Percentiles rank a stretch among this genome's conserved stretches.
Evolutionary conservation across 768 basidiomycete genomes (phyloP).

Genomic region (Hortiboletus campestris): DNA sequence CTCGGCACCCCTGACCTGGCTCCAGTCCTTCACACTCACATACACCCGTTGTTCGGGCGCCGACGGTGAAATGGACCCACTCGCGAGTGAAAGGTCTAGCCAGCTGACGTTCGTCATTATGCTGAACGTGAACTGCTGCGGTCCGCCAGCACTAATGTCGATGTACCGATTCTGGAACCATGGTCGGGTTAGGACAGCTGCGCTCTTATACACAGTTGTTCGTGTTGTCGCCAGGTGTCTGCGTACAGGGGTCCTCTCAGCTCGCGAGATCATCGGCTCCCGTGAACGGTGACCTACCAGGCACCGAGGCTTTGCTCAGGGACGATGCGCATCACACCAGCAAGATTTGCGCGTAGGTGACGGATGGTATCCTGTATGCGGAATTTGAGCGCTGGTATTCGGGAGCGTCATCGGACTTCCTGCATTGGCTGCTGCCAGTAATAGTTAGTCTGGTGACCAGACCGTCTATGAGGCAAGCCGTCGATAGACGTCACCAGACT

Average conservation of each 20-base stretch:
- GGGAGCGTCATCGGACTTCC: conserved; percentile 27
- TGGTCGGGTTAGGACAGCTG: background rate
- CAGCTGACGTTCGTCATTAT: background rate
- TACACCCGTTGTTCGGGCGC: background rate
- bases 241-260: background rate
- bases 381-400: background rate
- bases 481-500: no score
- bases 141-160: background rate
- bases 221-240: conserved; percentile 69
- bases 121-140: background rate
- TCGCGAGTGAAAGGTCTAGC: background rate
- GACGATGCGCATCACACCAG: conserved; percentile 53
- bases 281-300: conserved; percentile 39
- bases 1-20: background rate
- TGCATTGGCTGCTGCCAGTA: conserved; percentile 75
- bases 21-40: background rate
- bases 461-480: no score
- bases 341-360: background rate
- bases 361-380: conserved; percentile 34
- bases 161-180: background rate
- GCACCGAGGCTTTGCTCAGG: conserved; percentile 60
- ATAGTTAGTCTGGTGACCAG: no score
- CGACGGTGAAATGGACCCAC: background rate
- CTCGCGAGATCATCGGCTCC: background rate
- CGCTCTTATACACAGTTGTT: conserved; percentile 49